Evolutionary conservation across 2,329 filamentous ascomycete genomes (phyloP).

Genomic region (Eutypa lata): DNA sequence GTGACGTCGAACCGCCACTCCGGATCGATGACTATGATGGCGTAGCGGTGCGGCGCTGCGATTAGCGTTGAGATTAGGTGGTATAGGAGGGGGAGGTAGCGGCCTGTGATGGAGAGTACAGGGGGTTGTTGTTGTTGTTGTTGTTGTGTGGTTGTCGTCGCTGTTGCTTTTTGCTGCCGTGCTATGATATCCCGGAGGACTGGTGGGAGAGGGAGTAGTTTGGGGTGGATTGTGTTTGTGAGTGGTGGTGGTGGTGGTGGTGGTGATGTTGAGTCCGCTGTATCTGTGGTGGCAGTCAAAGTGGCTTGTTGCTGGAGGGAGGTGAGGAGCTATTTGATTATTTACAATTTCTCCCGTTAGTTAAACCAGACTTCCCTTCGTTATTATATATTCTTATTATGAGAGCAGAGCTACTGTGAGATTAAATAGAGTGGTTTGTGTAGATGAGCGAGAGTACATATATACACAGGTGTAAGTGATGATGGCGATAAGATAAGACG

Average conservation of each 20-base stretch:
- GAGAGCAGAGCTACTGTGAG: conserved; percentile 2
- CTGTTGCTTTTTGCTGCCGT: conserved; percentile 46
- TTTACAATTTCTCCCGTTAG: neutral
- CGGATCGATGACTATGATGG: conserved; percentile 53
- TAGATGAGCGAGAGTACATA: neutral
- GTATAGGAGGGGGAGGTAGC: conserved; percentile 54
- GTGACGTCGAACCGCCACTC: conserved; percentile 54
- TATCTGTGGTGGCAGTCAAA: neutral
- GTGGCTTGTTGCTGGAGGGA: conserved; percentile 8
- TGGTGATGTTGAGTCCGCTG: neutral
- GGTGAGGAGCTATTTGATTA: conserved; percentile 17
- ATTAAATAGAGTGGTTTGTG: conserved; percentile 1
- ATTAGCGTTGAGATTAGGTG: conserved; percentile 50
- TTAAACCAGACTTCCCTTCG: too few species aligned
- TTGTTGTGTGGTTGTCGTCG: conserved; percentile 26
- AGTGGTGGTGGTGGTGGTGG: conserved; percentile 8
- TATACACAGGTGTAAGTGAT: neutral
- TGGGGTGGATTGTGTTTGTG: conserved; percentile 9
- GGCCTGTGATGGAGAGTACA: conserved; percentile 47
- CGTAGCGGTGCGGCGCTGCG: conserved; percentile 42
- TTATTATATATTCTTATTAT: neutral
- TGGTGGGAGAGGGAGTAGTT: conserved; percentile 35
- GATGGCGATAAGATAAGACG: conserved; percentile 28
- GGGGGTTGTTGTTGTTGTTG: conserved; percentile 28
- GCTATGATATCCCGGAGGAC: conserved; percentile 43